These are phyloP conservation scores for Penicillium nucicola DNA, from an alignment of 495 filamentous ascomycete species.

Conservation along the genomic window DNA sequence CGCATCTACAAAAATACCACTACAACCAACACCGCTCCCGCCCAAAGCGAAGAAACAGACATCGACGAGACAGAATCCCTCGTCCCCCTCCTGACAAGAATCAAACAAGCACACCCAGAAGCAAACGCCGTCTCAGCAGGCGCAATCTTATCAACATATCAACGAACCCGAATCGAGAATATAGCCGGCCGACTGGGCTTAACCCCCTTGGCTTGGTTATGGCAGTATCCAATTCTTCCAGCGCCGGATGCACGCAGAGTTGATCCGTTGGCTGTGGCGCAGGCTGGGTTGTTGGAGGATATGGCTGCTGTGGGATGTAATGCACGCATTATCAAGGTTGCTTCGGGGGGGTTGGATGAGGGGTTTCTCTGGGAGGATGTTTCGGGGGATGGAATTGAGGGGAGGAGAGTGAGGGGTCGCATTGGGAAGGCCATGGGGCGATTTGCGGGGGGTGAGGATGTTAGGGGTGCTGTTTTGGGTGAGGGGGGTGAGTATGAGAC, in stretches of 20 bases:
- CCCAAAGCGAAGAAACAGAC: slow-evolving; percentile 48
- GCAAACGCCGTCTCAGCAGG: slow-evolving; percentile 85
- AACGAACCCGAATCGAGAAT: slow-evolving; percentile 89
- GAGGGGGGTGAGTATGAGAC: slow-evolving; percentile 98
- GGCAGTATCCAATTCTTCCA: slow-evolving; percentile 81
- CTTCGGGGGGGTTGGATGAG: slow-evolving; percentile 83
- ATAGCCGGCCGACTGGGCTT: slow-evolving; percentile 76
- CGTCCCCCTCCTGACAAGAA: slow-evolving; percentile 62
- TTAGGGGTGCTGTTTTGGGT: slow-evolving; percentile 69
- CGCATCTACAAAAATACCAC: slow-evolving; percentile 26
- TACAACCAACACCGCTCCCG: slow-evolving; percentile 13
- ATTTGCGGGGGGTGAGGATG: slow-evolving; percentile 57
- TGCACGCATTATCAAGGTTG: slow-evolving; percentile 88
- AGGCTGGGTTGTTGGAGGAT: slow-evolving; percentile 64
- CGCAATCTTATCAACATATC: slow-evolving; percentile 91
- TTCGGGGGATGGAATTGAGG: slow-evolving; percentile 29
- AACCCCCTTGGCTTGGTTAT: slow-evolving; percentile 78
- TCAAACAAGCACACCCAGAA: slow-evolving; percentile 64
- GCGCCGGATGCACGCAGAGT: slow-evolving; percentile 20
- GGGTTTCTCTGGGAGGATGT: slow-evolving; percentile 82
- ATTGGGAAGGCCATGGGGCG: slow-evolving; percentile 62
- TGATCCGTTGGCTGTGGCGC: slow-evolving; percentile 23
- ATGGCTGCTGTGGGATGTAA: slow-evolving; percentile 77
- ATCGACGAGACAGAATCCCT: slow-evolving; percentile 91
- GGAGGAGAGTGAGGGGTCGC: slow-evolving; percentile 43